phyloP scores from a whole-genome alignment of 257 asterid species.

The Nicotiana noctiflora region DNA sequence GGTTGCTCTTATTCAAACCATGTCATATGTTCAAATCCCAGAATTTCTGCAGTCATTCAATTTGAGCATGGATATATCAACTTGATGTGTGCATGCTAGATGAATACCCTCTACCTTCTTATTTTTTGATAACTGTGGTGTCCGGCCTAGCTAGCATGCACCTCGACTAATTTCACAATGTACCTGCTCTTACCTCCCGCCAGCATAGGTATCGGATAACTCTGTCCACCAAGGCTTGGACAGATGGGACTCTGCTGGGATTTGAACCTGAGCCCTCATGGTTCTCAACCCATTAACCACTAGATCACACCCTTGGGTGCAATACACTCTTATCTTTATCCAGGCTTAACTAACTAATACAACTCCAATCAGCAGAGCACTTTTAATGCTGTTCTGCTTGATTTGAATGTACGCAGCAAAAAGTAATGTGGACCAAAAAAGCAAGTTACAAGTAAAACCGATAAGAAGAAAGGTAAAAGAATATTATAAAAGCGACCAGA shows the following conservation, averaged over 20 bases:
- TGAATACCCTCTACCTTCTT: background rate
- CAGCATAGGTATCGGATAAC: too few species aligned
- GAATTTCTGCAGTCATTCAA: background rate
- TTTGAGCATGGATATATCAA: background rate
- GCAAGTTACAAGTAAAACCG: background rate
- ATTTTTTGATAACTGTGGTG: too few species aligned
- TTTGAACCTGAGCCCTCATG: too few species aligned
- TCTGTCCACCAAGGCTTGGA: too few species aligned
- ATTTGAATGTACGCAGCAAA: background rate
- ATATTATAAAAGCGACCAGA: background rate
- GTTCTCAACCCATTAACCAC: too few species aligned
- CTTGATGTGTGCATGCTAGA: slow-evolving; percentile 5
- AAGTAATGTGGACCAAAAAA: background rate
- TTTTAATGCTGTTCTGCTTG: background rate
- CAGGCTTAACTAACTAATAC: background rate
- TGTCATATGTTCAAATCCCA: background rate
- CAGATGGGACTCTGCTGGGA: too few species aligned
- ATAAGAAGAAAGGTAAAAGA: background rate
- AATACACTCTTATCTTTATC: background rate
- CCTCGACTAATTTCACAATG: too few species aligned
- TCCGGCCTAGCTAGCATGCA: too few species aligned
- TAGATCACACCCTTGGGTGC: too few species aligned
- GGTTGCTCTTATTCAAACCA: background rate
- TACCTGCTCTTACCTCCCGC: too few species aligned
- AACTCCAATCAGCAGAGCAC: background rate